Conservation (phyloP, 345 rosid species). For the Populus pruinosa region DNA sequence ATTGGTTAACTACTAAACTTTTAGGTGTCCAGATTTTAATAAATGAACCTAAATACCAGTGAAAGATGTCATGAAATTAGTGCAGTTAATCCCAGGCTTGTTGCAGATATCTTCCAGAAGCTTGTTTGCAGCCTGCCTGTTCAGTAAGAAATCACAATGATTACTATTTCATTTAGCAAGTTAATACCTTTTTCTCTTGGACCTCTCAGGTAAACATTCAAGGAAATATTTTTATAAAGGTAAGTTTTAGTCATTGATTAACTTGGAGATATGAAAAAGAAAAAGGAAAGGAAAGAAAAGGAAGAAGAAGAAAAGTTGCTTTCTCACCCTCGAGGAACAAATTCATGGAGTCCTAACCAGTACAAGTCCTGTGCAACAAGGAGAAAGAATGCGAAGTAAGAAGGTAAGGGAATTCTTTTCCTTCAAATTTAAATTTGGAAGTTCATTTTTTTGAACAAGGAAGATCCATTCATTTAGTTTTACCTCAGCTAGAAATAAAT, state of each 20-base stretch:
- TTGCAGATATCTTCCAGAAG: slow-evolving; percentile 26
- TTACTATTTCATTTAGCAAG: neutral
- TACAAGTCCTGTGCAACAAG: slow-evolving; percentile 28
- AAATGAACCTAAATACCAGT: slow-evolving; percentile 23
- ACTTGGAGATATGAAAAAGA: no score
- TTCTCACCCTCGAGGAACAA: slow-evolving; percentile 37
- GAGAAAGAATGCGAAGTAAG: neutral
- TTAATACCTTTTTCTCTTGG: neutral
- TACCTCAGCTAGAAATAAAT: slow-evolving; percentile 33
- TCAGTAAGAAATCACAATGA: neutral
- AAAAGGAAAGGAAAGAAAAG: no score
- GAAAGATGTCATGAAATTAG: slow-evolving; percentile 22
- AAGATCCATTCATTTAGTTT: neutral
- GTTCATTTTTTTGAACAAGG: neutral
- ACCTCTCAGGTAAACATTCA: no score
- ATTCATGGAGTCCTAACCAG: slow-evolving; percentile 42
- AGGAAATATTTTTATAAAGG: no score
- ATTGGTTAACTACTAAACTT: neutral
- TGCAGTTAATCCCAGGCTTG: slow-evolving; percentile 22
- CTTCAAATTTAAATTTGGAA: neutral
- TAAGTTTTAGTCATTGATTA: no score
- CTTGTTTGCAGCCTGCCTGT: slow-evolving; percentile 27
- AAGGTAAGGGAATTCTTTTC: neutral
- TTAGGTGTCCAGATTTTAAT: neutral
- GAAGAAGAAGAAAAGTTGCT: neutral